phyloP scores from a whole-genome alignment of 2,329 filamentous ascomycete species.

The Trichoderma afroharzianum region DNA sequence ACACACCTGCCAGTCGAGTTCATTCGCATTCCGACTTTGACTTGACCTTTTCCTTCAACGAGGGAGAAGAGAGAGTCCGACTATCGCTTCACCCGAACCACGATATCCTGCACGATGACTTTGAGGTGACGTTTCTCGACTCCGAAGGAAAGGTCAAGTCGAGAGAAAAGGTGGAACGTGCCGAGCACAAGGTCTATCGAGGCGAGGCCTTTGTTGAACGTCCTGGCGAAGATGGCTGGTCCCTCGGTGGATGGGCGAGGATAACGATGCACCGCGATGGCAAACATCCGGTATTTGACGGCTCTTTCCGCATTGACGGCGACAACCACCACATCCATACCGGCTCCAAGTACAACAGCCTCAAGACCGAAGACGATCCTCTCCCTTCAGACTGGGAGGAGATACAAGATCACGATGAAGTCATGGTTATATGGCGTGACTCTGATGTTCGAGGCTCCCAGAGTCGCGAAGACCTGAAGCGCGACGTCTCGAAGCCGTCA shows the following conservation, averaged over 20 bases:
- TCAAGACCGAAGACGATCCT: slow-evolving; percentile 69
- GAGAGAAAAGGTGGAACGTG: slow-evolving; percentile 67
- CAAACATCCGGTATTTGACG: slow-evolving; percentile 76
- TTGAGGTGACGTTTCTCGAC: slow-evolving; percentile 68
- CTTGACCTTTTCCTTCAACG: slow-evolving; percentile 72
- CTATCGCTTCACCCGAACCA: slow-evolving; percentile 85
- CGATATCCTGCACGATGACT: slow-evolving; percentile 76
- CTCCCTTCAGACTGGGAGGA: slow-evolving; percentile 47
- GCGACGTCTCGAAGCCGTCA: slow-evolving; percentile 43
- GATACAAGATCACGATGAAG: slow-evolving; percentile 54
- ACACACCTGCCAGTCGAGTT: slow-evolving; percentile 73
- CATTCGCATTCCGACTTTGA: slow-evolving; percentile 82
- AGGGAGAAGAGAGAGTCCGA: slow-evolving; percentile 65
- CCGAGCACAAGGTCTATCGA: slow-evolving; percentile 78
- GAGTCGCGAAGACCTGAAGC: slow-evolving; percentile 60
- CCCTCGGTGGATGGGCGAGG: slow-evolving; percentile 80
- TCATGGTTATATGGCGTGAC: slow-evolving; percentile 89
- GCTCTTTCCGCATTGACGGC: slow-evolving; percentile 75
- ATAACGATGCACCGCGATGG: slow-evolving; percentile 78
- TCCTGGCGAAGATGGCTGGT: slow-evolving; percentile 62
- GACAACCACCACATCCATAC: slow-evolving; percentile 87
- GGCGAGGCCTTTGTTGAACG: slow-evolving; percentile 70
- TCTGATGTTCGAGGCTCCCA: slow-evolving; percentile 64
- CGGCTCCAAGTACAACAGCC: slow-evolving; percentile 67
- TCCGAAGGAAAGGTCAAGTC: slow-evolving; percentile 64